Conservation (phyloP, 2,329 filamentous ascomycete genomes). For the Zarea fungicola region DNA sequence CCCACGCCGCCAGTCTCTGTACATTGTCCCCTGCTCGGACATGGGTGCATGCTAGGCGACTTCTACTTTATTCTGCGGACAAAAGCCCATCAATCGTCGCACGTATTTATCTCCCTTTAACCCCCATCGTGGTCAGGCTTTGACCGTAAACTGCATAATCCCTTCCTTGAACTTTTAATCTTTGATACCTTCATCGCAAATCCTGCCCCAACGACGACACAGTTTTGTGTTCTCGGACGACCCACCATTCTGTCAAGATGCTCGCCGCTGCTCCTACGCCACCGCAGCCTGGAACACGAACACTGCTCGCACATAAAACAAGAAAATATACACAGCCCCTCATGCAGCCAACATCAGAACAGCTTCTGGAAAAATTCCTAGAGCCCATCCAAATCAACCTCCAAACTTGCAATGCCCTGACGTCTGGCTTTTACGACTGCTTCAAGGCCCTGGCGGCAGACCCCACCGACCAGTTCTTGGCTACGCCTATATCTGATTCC, state of each 20-base stretch:
- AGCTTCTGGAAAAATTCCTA: conserved; percentile 40
- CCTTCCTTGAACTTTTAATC: background rate
- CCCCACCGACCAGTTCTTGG: conserved; percentile 51
- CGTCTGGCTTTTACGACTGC: conserved; percentile 40
- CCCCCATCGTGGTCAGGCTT: background rate
- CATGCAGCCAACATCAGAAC: conserved; percentile 20
- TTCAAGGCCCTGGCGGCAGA: conserved; percentile 48
- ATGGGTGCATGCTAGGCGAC: background rate
- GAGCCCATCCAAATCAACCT: conserved; percentile 45
- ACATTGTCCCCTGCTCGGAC: background rate
- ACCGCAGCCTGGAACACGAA: no score
- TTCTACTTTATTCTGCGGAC: conserved; percentile 11
- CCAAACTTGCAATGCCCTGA: conserved; percentile 40
- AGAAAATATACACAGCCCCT: conserved; percentile 6
- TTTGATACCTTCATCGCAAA: background rate
- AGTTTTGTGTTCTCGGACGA: no score
- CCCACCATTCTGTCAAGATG: no score
- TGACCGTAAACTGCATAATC: background rate
- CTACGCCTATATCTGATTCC: conserved; percentile 57
- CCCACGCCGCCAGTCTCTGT: background rate
- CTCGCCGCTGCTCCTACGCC: no score
- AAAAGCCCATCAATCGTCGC: conserved; percentile 1
- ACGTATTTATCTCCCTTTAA: conserved; percentile 2
- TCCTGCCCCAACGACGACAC: no score
- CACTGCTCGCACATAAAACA: background rate